Percentiles rank a stretch among this genome's conserved stretches.
phyloP scores from a whole-genome alignment of 2,329 filamentous ascomycete species.

The Fusarium brevicatenulatum region DNA sequence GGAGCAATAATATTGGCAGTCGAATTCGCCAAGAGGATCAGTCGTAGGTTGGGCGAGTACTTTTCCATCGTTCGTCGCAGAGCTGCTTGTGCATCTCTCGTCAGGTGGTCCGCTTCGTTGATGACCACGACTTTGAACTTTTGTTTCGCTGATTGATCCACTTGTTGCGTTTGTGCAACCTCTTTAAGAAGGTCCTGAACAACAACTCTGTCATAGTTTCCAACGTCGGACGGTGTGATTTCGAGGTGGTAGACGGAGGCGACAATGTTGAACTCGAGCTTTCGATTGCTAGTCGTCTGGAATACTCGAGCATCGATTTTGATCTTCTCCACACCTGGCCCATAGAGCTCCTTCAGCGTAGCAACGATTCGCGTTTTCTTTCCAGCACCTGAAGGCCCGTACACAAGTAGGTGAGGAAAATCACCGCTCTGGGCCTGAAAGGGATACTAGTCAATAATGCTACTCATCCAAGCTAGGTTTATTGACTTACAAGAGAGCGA shows the following conservation, averaged over 20 bases:
- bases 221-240: constrained; percentile 96
- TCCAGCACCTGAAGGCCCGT: constrained; percentile 93
- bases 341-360: constrained; percentile 93
- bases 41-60: constrained; percentile 91
- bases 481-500: constrained; percentile 82
- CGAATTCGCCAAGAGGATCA: constrained; percentile 94
- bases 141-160: constrained; percentile 91
- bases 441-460: constrained; percentile 10
- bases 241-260: constrained; percentile 97
- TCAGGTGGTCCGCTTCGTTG: constrained; percentile 96
- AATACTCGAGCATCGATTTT: constrained; percentile 98
- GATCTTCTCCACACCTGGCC: constrained; percentile 98
- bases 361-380: constrained; percentile 98
- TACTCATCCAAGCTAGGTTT: constrained; percentile 30
- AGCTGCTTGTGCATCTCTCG: constrained; percentile 93
- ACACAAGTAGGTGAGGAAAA: constrained; percentile 97
- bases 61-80: constrained; percentile 98
- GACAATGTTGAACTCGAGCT: constrained; percentile 99
- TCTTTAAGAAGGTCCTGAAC: constrained; percentile 96
- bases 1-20: constrained; percentile 99
- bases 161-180: constrained; percentile 98
- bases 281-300: constrained; percentile 93
- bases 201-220: constrained; percentile 95
- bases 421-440: constrained; percentile 91
- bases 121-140: constrained; percentile 99